Evolutionary conservation across 768 basidiomycete species (phyloP).

Genomic region (Calocybe gangraenosa): DNA sequence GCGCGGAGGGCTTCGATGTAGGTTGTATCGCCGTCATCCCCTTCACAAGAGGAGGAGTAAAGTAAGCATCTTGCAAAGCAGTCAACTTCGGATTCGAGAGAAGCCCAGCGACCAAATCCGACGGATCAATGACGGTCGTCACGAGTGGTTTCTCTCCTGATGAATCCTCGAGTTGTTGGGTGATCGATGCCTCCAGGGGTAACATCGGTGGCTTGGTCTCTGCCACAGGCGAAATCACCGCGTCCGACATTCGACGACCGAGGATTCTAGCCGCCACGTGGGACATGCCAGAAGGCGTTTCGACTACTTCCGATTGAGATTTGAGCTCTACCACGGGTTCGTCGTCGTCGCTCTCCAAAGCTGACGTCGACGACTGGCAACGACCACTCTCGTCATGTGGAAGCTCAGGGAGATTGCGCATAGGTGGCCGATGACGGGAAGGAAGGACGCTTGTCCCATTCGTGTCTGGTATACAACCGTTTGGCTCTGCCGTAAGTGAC

Average conservation of each 20-base stretch:
- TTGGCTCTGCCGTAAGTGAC: conserved; percentile 23
- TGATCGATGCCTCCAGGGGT: neutral
- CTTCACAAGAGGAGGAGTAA: neutral
- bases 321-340: conserved; percentile 10
- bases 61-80: conserved; percentile 26
- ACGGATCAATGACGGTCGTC: conserved; percentile 30
- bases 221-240: conserved; percentile 28
- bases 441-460: conserved; percentile 5
- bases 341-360: conserved; percentile 41
- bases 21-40: conserved; percentile 18
- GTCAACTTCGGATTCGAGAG: conserved; percentile 39
- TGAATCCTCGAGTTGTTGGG: too few species aligned
- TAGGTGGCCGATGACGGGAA: conserved; percentile 8
- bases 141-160: conserved; percentile 16
- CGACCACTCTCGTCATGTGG: too few species aligned
- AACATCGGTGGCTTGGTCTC: conserved; percentile 12
- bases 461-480: conserved; percentile 14
- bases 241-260: conserved; percentile 39
- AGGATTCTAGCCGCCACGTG: conserved; percentile 26
- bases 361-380: conserved; percentile 56
- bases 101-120: conserved; percentile 39
- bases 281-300: conserved; percentile 11
- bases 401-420: conserved; percentile 14
- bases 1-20: conserved; percentile 21
- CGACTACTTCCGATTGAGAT: conserved; percentile 1